Percentiles rank a stretch among this genome's conserved stretches.
Evolutionary conservation across 2,329 filamentous ascomycete genomes (phyloP).

Genomic region (Sclerotiophoma versabilis): DNA sequence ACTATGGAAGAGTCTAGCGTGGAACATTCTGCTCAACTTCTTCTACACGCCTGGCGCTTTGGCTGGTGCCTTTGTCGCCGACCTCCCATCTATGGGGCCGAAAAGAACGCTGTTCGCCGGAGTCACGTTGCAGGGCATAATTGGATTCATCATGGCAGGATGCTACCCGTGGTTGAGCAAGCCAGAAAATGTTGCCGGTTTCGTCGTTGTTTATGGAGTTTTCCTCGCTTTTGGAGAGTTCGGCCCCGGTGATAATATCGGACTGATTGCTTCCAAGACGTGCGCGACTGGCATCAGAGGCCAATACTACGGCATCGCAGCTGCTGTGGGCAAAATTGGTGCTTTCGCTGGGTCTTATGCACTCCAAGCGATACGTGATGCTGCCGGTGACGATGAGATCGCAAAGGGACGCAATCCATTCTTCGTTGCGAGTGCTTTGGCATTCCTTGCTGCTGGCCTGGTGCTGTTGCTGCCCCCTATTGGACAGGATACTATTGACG

Average conservation of each 20-base stretch:
- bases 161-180: constrained; percentile 75
- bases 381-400: constrained; percentile 43
- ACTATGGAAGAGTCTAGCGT: constrained; percentile 82
- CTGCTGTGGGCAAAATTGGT: constrained; percentile 76
- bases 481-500: constrained; percentile 80
- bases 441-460: constrained; percentile 72
- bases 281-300: constrained; percentile 88
- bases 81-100: constrained; percentile 73
- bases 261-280: constrained; percentile 84
- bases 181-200: constrained; percentile 72
- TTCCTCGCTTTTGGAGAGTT: constrained; percentile 81
- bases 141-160: constrained; percentile 90
- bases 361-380: constrained; percentile 68
- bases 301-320: constrained; percentile 74
- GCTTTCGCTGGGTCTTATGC: constrained; percentile 88
- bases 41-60: constrained; percentile 89
- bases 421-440: constrained; percentile 80
- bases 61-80: constrained; percentile 76
- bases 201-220: constrained; percentile 80
- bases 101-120: constrained; percentile 75
- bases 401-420: constrained; percentile 83
- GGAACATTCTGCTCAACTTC: constrained; percentile 86
- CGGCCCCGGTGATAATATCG: constrained; percentile 91
- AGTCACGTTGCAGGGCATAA: constrained; percentile 73
- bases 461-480: constrained; percentile 77